A percentile compares a stretch with the other conserved stretches of the same genome.
phyloP scores from a whole-genome alignment of 2,329 filamentous ascomycete species.

The Alternaria burnsii region DNA sequence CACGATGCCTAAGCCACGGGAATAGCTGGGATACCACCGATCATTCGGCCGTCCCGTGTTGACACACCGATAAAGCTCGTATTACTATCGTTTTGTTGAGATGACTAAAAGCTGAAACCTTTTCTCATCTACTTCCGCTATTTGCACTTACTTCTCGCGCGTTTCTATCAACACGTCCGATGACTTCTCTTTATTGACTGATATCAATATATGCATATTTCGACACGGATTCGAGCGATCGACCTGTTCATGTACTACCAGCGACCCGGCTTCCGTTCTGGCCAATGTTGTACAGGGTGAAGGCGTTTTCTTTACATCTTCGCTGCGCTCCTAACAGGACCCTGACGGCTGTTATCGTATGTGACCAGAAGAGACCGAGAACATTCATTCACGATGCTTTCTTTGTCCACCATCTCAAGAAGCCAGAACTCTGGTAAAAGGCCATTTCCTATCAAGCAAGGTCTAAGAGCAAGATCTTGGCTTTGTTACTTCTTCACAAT shows the following conservation, averaged over 20 bases:
- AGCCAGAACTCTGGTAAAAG: background rate
- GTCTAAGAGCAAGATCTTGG: background rate
- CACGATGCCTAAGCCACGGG: background rate
- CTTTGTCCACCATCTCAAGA: background rate
- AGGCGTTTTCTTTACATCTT: background rate
- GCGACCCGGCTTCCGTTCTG: background rate
- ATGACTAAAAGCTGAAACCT: background rate
- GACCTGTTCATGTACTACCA: background rate
- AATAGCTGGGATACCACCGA: constrained; percentile 1
- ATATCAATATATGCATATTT: background rate
- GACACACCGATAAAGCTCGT: background rate
- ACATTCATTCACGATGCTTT: background rate
- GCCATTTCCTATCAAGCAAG: background rate
- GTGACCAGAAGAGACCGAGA: background rate
- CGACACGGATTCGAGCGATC: background rate
- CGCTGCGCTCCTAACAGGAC: background rate
- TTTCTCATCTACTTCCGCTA: background rate
- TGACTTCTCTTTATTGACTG: background rate
- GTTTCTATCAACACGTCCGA: background rate
- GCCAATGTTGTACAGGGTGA: background rate
- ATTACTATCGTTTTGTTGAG: background rate
- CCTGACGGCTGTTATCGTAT: too few relatives aligned
- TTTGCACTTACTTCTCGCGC: background rate
- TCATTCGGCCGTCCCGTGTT: background rate
- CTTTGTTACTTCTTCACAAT: background rate